Conservation (phyloP, 768 basidiomycete genomes). For the Phanerochaete sordida region DNA sequence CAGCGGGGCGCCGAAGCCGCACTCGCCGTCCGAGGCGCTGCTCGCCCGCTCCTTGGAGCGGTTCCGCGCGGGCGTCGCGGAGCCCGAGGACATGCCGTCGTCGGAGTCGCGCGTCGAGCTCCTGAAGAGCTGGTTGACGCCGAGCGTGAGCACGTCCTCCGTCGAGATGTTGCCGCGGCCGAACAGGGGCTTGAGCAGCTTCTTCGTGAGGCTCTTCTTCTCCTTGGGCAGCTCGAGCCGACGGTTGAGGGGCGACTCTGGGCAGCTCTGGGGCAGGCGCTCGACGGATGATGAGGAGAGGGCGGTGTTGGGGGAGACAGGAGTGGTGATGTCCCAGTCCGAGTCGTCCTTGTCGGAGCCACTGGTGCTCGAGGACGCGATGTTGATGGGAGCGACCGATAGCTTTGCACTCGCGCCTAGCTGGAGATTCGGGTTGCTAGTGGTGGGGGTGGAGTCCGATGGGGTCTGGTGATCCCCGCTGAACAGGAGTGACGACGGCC, state of each 20-base stretch:
- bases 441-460: slow-evolving; percentile 15
- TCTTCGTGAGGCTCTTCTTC: slow-evolving; percentile 23
- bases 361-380: neutral
- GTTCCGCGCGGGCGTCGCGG: slow-evolving; percentile 6
- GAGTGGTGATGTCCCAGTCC: slow-evolving; percentile 14
- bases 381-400: slow-evolving; percentile 3
- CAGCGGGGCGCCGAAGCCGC: slow-evolving; percentile 20
- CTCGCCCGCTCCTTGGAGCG: slow-evolving; percentile 10
- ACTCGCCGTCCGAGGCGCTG: slow-evolving; percentile 6
- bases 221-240: slow-evolving; percentile 3
- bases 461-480: slow-evolving; percentile 9
- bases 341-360: slow-evolving; percentile 12
- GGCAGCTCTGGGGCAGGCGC: slow-evolving; percentile 8
- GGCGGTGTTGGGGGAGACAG: slow-evolving; percentile 13
- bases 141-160: slow-evolving; percentile 29
- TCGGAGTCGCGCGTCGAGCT: neutral
- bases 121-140: slow-evolving; percentile 27
- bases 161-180: slow-evolving; percentile 20
- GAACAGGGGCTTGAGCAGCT: slow-evolving; percentile 31
- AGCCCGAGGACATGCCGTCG: slow-evolving; percentile 5
- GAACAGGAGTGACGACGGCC: slow-evolving; percentile 15
- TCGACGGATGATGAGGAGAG: slow-evolving; percentile 15
- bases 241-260: slow-evolving; percentile 4
- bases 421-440: slow-evolving; percentile 6
- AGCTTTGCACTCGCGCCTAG: slow-evolving; percentile 7